Percentiles rank a stretch among this genome's conserved stretches.
Conservation (phyloP, 2,329 filamentous ascomycete species). For the Pseudocercospora eumusae region DNA sequence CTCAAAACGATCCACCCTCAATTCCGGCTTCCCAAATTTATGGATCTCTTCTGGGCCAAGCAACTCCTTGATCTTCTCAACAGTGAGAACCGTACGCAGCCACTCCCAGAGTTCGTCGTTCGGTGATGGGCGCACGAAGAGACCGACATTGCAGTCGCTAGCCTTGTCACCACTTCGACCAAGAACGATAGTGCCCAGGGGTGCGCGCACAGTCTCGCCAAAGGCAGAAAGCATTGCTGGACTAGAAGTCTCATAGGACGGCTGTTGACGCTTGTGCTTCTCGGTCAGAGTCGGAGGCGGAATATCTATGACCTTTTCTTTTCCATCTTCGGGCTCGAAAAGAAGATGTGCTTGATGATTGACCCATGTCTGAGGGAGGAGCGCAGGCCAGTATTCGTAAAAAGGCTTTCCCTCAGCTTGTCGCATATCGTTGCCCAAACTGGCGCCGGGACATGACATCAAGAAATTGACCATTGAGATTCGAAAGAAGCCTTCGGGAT, state of each 20-base stretch:
- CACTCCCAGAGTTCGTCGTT: constrained; percentile 33
- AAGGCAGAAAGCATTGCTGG: constrained; percentile 35
- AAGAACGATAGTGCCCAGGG: constrained; percentile 38
- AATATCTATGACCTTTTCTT: constrained; percentile 22
- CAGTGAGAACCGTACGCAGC: constrained; percentile 31
- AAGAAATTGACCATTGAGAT: constrained; percentile 29
- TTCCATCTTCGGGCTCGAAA: constrained; percentile 21
- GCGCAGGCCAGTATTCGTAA: constrained; percentile 24
- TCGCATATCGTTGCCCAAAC: constrained; percentile 23
- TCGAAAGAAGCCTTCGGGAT: constrained; percentile 21
- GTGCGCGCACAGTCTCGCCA: constrained; percentile 35
- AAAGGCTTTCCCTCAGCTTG: constrained; percentile 23
- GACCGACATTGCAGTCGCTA: constrained; percentile 35
- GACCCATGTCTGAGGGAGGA: constrained; percentile 23
- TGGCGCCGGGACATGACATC: constrained; percentile 25
- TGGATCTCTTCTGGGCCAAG: constrained; percentile 32
- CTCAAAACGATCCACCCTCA: constrained; percentile 17
- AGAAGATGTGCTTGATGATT: constrained; percentile 23
- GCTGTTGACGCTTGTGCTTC: constrained; percentile 24
- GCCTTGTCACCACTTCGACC: constrained; percentile 37
- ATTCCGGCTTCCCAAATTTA: constrained; percentile 22
- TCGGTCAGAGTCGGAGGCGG: constrained; percentile 20
- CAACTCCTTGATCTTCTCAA: constrained; percentile 29
- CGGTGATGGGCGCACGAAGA: constrained; percentile 42
- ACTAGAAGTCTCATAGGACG: constrained; percentile 36